A percentile compares a stretch with the other conserved stretches of the same genome.
Evolutionary conservation across 768 basidiomycete species (phyloP).

Genomic region (Russula olivacea): DNA sequence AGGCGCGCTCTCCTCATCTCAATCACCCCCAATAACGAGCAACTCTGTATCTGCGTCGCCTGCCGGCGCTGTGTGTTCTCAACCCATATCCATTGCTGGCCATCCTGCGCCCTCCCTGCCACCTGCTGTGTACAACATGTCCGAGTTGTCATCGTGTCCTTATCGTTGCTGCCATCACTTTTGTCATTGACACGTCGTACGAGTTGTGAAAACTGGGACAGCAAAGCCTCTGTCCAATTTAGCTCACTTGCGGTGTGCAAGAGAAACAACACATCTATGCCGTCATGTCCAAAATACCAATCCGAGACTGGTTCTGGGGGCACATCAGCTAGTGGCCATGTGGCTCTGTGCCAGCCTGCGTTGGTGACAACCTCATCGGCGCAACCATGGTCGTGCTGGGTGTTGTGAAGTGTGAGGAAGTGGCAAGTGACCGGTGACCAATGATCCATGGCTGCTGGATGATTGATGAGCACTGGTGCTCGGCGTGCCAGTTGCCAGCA

Average conservation of each 20-base stretch:
- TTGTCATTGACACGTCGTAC: too few relatives aligned
- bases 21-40: too few relatives aligned
- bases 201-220: slow-evolving; percentile 14
- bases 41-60: too few relatives aligned
- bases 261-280: slow-evolving; percentile 37
- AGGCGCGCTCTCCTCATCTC: too few relatives aligned
- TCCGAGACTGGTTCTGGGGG: slow-evolving; percentile 27
- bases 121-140: too few relatives aligned
- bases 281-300: slow-evolving; percentile 34
- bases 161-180: too few relatives aligned
- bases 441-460: background rate
- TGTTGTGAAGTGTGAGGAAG: slow-evolving; percentile 8
- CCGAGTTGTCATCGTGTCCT: too few relatives aligned
- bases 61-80: too few relatives aligned
- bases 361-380: slow-evolving; percentile 12
- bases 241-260: slow-evolving; percentile 34
- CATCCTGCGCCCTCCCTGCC: too few relatives aligned
- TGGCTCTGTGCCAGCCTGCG: slow-evolving; percentile 14
- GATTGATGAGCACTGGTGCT: background rate
- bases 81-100: too few relatives aligned
- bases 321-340: slow-evolving; percentile 17
- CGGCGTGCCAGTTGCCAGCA: background rate
- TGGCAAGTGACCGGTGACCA: background rate
- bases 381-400: background rate
- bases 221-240: slow-evolving; percentile 30